Evolutionary conservation across 2,329 filamentous ascomycete genomes (phyloP).

Genomic region (Nigrograna mackinnonii): DNA sequence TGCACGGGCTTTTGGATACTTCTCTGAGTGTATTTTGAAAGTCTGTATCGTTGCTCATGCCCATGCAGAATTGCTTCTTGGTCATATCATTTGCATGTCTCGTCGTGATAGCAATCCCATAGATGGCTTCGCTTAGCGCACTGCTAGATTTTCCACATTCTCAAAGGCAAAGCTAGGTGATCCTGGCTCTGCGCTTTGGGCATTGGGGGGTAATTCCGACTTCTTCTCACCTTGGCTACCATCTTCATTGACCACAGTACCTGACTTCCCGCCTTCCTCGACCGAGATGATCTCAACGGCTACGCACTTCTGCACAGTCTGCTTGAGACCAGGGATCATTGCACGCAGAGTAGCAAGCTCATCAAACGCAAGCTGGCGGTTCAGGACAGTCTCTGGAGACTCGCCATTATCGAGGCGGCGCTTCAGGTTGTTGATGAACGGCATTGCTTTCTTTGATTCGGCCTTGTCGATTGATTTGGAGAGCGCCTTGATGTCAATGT

Average conservation of each 20-base stretch:
- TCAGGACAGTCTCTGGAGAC: slow-evolving; percentile 72
- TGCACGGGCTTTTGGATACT: too few species aligned
- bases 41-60: too few species aligned
- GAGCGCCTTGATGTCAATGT: slow-evolving; percentile 79
- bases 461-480: slow-evolving; percentile 79
- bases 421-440: slow-evolving; percentile 89
- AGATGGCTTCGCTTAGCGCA: slow-evolving; percentile 21
- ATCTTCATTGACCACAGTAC: slow-evolving; percentile 57
- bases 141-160: slow-evolving; percentile 60
- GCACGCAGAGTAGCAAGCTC: slow-evolving; percentile 75
- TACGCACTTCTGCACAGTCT: slow-evolving; percentile 69
- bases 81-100: too few species aligned
- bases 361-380: slow-evolving; percentile 84
- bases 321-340: slow-evolving; percentile 80
- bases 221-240: slow-evolving; percentile 61
- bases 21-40: too few species aligned
- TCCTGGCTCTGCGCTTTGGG: slow-evolving; percentile 79
- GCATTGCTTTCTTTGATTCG: slow-evolving; percentile 98
- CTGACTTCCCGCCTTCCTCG: slow-evolving; percentile 70
- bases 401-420: slow-evolving; percentile 72
- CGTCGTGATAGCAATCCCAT: too few species aligned
- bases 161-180: slow-evolving; percentile 82
- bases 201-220: slow-evolving; percentile 60
- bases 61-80: too few species aligned
- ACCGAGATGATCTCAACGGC: slow-evolving; percentile 74